A percentile compares a stretch with the other conserved stretches of the same genome.
Conservation (phyloP, 2,329 filamentous ascomycete genomes). For the Alternaria brassicicola region DNA sequence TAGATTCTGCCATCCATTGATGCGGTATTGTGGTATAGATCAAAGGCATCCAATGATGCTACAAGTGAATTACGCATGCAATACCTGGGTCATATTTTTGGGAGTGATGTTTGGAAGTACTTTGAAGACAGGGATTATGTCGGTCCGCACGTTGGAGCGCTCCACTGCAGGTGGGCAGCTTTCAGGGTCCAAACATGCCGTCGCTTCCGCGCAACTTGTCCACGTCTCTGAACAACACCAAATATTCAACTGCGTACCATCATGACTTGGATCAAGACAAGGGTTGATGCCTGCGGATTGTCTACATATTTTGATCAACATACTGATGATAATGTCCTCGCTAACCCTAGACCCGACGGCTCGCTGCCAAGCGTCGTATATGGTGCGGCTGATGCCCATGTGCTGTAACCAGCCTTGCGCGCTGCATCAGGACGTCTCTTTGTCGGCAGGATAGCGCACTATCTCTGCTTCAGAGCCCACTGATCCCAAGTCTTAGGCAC, state of each 20-base stretch:
- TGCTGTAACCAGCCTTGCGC: conserved; percentile 4
- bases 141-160: not conserved
- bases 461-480: not conserved
- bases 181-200: conserved; percentile 9
- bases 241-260: not conserved
- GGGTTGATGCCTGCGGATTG: not conserved
- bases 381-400: conserved; percentile 19
- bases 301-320: not conserved
- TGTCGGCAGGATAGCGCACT: not conserved
- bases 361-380: conserved; percentile 20
- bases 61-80: not conserved
- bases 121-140: not conserved
- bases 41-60: not conserved
- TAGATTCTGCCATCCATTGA: conserved; percentile 21
- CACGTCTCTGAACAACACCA: not conserved
- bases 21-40: not conserved
- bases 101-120: not conserved
- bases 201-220: conserved; percentile 1
- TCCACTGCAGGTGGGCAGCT: not conserved
- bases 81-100: no score
- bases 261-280: not conserved
- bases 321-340: not conserved
- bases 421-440: conserved; percentile 1
- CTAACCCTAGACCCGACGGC: conserved; percentile 12
- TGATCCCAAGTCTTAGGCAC: not conserved